Evolutionary conservation across 805 yeast species (phyloP).

Genomic region (Hanseniaspora nectarophila): DNA sequence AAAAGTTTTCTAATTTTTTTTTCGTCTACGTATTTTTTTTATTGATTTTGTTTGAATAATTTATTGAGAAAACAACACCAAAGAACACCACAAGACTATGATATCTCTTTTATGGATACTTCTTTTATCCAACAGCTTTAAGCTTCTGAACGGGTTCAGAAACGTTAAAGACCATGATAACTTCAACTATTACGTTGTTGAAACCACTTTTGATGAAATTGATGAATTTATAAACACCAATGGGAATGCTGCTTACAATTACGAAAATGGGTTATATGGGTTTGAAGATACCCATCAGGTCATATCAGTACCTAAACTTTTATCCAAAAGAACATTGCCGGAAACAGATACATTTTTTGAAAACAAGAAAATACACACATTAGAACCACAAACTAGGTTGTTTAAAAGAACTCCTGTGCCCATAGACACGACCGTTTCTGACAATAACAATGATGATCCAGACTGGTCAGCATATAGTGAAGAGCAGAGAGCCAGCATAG

Average conservation of each 20-base stretch:
- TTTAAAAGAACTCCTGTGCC: constrained; percentile 49
- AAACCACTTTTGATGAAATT: not conserved
- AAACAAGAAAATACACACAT: not conserved
- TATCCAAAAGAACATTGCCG: not conserved
- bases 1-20: too few species aligned
- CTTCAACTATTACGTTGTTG: constrained; percentile 1
- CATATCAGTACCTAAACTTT: not conserved
- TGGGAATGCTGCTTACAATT: not conserved
- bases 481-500: constrained; percentile 31
- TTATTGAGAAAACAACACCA: too few species aligned
- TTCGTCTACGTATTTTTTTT: too few species aligned
- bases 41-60: too few species aligned
- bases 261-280: constrained; percentile 5
- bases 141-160: not conserved
- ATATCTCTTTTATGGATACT: not conserved
- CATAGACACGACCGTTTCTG: constrained; percentile 36
- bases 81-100: too few species aligned
- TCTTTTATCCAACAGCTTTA: not conserved
- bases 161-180: constrained; percentile 1
- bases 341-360: not conserved
- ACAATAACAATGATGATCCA: constrained; percentile 33
- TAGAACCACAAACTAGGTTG: constrained; percentile 38
- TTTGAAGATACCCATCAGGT: constrained; percentile 12
- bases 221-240: not conserved
- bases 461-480: constrained; percentile 16